Evolutionary conservation across 225 moss, liverwort and hornwort species (phyloP).

Genomic region (Ulota crispa): DNA sequence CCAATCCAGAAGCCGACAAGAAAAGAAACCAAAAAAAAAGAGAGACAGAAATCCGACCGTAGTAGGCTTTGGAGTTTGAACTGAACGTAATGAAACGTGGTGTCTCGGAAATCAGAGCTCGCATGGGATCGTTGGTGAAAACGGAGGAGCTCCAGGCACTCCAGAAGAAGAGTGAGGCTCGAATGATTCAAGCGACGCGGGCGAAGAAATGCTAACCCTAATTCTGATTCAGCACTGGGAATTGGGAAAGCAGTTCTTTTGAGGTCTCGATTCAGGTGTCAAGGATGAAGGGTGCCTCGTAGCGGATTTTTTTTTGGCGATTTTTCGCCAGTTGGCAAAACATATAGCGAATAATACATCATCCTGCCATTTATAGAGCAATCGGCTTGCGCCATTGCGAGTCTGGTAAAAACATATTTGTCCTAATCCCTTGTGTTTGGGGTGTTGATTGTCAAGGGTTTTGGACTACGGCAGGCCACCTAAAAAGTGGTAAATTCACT

Average conservation of each 20-base stretch:
- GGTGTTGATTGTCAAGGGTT: no score
- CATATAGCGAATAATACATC: no score
- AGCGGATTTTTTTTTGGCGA: no score
- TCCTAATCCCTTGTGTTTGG: no score
- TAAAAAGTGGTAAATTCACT: no score
- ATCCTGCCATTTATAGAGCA: no score
- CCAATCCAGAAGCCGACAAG: neutral
- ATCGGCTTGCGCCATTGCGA: no score
- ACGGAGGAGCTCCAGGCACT: neutral
- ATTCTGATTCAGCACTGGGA: neutral
- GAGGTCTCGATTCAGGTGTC: neutral
- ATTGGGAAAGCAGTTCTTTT: neutral
- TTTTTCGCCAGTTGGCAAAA: no score
- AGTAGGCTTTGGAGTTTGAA: neutral
- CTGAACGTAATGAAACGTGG: neutral
- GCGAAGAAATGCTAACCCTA: slow-evolving; percentile 22
- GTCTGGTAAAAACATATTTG: no score
- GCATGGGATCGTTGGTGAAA: neutral
- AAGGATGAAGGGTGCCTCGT: neutral
- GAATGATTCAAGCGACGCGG: neutral
- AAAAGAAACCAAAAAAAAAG: neutral
- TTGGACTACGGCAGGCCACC: no score
- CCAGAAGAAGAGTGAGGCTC: neutral
- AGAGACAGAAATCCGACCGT: neutral
- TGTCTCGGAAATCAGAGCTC: neutral